Base-by-base conservation (phyloP, 148 eudicot species). In the Rhododendron molle region DNA sequence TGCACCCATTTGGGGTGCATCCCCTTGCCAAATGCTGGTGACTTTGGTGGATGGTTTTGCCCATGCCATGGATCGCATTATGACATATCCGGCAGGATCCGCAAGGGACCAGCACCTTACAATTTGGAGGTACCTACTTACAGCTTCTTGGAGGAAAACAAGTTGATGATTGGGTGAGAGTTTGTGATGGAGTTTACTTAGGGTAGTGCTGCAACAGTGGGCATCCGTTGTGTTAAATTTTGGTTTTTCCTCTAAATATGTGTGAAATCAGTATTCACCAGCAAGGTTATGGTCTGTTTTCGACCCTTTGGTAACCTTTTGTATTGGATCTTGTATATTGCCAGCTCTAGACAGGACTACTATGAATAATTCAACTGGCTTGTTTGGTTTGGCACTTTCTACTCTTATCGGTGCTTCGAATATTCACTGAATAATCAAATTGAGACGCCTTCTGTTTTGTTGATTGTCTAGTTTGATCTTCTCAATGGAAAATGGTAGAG, bases 1-100 rank as follows among this genome's bases (percentile, higher is more conserved):
- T 89, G 90, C 81, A 89, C 88, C 44, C 90, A 89, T 76, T 32
- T 88, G 86, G 88, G 90, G 1, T 88, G 88, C 81, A 88, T 88
- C 40, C 90, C 88, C 7, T 52, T 88, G 72, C 90, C 90, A 47
- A 89, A 89, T 84, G 88, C 90, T 81, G 88, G 90, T 49, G 90
- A 89, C 50, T 89, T 67, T 74, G 86, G 90, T n/a, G 90, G 90
- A 18, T 89, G 90, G 90, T 86, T 88, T 86, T 88, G 90, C 86
- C 89, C 90, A 11, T 88, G 90, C 83, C 88, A 86, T 81, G 90
- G 90, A 1, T 88, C 90, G 0, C 90, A 88, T 44, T 88, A 88
- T 13, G 90, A 88, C 79, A 86, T 86, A 46, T 89, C 90, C 36
- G 90, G 90, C 46, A 84, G 90, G 83, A 89, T 89, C 78, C 90